Percentiles rank a stretch among this genome's conserved stretches.
Conservation (phyloP, 2,329 filamentous ascomycete genomes). For the Cytospora mali region DNA sequence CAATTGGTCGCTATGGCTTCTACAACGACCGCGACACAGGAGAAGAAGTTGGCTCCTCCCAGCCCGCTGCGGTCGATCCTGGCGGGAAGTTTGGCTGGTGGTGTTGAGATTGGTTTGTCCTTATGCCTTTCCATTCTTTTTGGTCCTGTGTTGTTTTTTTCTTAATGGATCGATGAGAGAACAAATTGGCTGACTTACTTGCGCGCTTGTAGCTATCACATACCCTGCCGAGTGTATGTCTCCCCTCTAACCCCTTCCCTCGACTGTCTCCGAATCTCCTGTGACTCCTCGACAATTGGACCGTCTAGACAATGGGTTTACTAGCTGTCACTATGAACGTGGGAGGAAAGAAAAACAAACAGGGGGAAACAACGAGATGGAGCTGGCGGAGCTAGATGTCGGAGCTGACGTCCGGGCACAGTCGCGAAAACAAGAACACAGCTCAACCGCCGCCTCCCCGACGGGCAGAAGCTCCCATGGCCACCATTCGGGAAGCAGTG, state of each 20-base stretch:
- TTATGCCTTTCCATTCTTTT: not conserved
- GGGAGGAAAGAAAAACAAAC: not conserved
- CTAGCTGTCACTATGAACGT: not conserved
- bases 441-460: conserved; percentile 81
- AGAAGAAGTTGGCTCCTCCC: conserved; percentile 50
- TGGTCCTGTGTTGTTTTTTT: too few relatives aligned
- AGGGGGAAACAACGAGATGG: not conserved
- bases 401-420: conserved; percentile 37
- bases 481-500: conserved; percentile 91
- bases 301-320: not conserved
- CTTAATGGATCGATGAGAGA: conserved; percentile 2
- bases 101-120: conserved; percentile 81
- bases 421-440: conserved; percentile 95
- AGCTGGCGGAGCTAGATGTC: too few relatives aligned
- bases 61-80: conserved; percentile 87
- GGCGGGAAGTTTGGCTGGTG: conserved; percentile 90
- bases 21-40: conserved; percentile 30
- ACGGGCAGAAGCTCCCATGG: conserved; percentile 88
- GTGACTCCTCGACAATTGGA: not conserved
- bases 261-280: conserved; percentile 18
- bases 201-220: conserved; percentile 66
- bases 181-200: conserved; percentile 33
- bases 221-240: conserved; percentile 88
- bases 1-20: conserved; percentile 28
- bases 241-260: conserved; percentile 15